These are phyloP conservation scores for Myochromella boudieri DNA, from an alignment of 768 basidiomycete species.

Conservation along the genomic window DNA sequence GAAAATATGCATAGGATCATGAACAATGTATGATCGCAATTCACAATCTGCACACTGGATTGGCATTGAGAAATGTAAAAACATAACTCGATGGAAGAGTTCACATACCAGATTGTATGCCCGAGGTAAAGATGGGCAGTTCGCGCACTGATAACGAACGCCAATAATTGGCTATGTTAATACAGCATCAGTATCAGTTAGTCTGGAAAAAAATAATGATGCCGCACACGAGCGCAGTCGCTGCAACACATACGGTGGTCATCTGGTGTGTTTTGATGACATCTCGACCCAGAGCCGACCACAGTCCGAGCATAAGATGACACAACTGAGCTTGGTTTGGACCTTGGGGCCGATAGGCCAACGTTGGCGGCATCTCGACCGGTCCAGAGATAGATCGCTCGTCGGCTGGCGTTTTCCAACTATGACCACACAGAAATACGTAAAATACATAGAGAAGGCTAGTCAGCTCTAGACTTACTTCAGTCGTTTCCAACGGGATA, in stretches of 20 bases:
- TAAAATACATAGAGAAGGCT: not conserved
- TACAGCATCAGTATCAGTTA: not conserved
- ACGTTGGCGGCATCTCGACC: conserved; percentile 71
- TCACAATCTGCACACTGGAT: conserved; percentile 81
- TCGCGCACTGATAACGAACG: conserved; percentile 85
- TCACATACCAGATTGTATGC: conserved; percentile 73
- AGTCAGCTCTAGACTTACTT: conserved; percentile 51
- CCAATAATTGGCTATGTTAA: conserved; percentile 66
- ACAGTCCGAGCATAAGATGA: conserved; percentile 70
- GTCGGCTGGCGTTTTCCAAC: conserved; percentile 68
- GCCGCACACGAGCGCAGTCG: conserved; percentile 57
- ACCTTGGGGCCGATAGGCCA: conserved; percentile 41
- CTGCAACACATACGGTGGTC: conserved; percentile 66
- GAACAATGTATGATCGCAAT: conserved; percentile 68
- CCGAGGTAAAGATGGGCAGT: conserved; percentile 74
- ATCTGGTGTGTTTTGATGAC: conserved; percentile 30
- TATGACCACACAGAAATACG: conserved; percentile 13
- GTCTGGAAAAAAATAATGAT: not conserved
- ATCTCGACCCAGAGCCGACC: conserved; percentile 49
- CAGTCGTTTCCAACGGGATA: conserved; percentile 69
- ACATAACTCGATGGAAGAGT: not conserved
- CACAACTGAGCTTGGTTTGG: conserved; percentile 57
- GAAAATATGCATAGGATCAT: conserved; percentile 86
- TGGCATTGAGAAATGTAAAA: not conserved
- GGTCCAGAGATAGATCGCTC: conserved; percentile 75